Conservation (phyloP, 768 basidiomycete genomes). For the Neoboletus brunneissimus region DNA sequence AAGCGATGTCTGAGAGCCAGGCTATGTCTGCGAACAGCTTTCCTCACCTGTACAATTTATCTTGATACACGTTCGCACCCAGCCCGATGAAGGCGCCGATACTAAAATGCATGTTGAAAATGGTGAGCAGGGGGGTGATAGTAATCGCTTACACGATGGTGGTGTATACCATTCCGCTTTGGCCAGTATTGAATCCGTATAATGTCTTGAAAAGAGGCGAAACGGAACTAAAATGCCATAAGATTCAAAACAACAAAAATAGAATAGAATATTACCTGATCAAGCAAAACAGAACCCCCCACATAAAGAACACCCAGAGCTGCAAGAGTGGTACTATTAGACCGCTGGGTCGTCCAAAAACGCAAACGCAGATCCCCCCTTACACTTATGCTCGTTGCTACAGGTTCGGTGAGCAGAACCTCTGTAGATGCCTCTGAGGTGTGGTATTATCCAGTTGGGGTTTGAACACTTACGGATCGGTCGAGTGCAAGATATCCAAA, state of each 20-base stretch:
- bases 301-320: conserved; percentile 68
- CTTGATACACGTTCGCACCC: conserved; percentile 43
- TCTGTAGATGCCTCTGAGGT: conserved; percentile 1
- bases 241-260: background rate
- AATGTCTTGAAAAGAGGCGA: conserved; percentile 51
- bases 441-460: background rate
- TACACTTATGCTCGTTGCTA: conserved; percentile 71
- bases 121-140: background rate
- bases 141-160: conserved; percentile 46
- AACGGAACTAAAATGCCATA: conserved; percentile 43
- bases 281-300: conserved; percentile 70
- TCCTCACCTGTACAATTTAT: conserved; percentile 43
- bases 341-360: background rate
- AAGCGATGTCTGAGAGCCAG: conserved; percentile 25
- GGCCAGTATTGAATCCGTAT: conserved; percentile 59
- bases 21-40: background rate
- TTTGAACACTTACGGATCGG: conserved; percentile 55
- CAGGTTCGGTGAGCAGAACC: conserved; percentile 48
- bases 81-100: conserved; percentile 51
- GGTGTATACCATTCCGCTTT: conserved; percentile 58
- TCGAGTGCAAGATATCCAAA: conserved; percentile 66
- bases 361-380: conserved; percentile 14
- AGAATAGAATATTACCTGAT: conserved; percentile 41
- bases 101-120: conserved; percentile 31
- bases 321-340: conserved; percentile 21